A percentile compares a stretch with the other conserved stretches of the same genome.
Evolutionary conservation across 2,329 filamentous ascomycete genomes (phyloP).

Genomic region (Pseudomassariella vexata): DNA sequence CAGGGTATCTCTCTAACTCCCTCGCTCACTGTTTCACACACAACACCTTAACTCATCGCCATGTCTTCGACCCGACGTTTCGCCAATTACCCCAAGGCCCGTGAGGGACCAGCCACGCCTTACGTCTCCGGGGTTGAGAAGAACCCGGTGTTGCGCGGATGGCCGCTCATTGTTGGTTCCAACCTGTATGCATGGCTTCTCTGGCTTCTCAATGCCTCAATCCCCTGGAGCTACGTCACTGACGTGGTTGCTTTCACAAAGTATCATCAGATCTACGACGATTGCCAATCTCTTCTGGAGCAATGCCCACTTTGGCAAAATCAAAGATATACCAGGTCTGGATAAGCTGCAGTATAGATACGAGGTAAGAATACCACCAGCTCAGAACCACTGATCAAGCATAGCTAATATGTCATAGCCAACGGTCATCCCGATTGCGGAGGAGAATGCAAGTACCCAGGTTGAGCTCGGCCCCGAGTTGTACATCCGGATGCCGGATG

Average conservation of each 20-base stretch:
- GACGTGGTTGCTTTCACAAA: constrained; percentile 21
- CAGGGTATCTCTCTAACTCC: too few species aligned
- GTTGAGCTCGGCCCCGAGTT: constrained; percentile 37
- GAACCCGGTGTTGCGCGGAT: constrained; percentile 67
- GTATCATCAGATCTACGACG: constrained; percentile 52
- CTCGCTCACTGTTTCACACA: too few species aligned
- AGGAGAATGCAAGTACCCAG: constrained; percentile 21
- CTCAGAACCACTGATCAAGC: constrained; percentile 5
- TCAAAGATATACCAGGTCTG: constrained; percentile 41
- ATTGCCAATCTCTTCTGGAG: constrained; percentile 63
- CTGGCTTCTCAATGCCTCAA: constrained; percentile 24
- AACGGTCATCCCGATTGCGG: constrained; percentile 47
- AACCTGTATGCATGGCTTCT: too few species aligned
- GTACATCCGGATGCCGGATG: constrained; percentile 31
- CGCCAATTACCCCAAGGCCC: constrained; percentile 20
- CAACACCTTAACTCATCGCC: too few species aligned
- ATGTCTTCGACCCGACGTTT: constrained; percentile 20
- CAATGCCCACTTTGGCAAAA: constrained; percentile 54
- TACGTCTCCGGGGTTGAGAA: constrained; percentile 45
- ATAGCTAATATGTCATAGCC: constrained; percentile 35
- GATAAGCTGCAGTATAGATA: constrained; percentile 38
- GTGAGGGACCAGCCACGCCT: constrained; percentile 24
- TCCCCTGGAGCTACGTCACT: neutral
- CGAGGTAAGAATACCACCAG: constrained; percentile 33
- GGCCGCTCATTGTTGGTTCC: constrained; percentile 54